Evolutionary conservation across 495 filamentous ascomycete genomes (phyloP).

Genomic region (Geoglossum glabrum): DNA sequence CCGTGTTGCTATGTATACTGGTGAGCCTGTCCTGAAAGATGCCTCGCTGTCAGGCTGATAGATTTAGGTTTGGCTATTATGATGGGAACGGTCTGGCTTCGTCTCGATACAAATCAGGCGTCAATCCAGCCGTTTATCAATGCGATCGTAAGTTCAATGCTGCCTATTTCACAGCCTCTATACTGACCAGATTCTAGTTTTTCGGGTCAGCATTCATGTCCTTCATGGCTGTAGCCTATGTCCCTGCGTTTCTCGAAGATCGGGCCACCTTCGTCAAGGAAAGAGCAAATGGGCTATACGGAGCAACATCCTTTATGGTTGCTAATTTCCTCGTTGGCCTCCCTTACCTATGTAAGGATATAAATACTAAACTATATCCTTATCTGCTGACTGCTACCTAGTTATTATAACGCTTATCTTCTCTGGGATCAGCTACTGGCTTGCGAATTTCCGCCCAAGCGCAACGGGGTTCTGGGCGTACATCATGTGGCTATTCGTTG

Average conservation of each 20-base stretch:
- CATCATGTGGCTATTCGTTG: constrained; percentile 74
- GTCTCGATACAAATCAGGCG: constrained; percentile 38
- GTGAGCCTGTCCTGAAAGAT: constrained; percentile 14
- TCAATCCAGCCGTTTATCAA: constrained; percentile 64
- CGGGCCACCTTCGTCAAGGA: constrained; percentile 54
- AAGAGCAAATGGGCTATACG: constrained; percentile 62
- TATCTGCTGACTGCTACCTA: not conserved
- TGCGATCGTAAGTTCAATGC: constrained; percentile 27
- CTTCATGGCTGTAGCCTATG: constrained; percentile 78
- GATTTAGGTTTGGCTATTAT: constrained; percentile 42
- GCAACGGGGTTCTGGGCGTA: constrained; percentile 52
- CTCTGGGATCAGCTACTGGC: constrained; percentile 57
- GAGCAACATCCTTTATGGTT: constrained; percentile 45
- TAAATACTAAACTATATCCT: not conserved
- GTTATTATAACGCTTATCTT: constrained; percentile 53
- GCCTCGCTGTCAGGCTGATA: not conserved
- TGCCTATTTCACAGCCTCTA: not conserved
- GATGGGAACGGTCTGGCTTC: constrained; percentile 75
- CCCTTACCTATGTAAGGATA: constrained; percentile 38
- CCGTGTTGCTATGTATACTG: constrained; percentile 62
- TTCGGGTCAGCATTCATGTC: constrained; percentile 75
- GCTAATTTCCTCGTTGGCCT: constrained; percentile 68
- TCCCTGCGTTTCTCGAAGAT: constrained; percentile 67
- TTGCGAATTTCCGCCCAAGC: constrained; percentile 50
- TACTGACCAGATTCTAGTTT: constrained; percentile 19